Conservation (phyloP, 2,329 filamentous ascomycete genomes). For the Exophiala oligosperma region DNA sequence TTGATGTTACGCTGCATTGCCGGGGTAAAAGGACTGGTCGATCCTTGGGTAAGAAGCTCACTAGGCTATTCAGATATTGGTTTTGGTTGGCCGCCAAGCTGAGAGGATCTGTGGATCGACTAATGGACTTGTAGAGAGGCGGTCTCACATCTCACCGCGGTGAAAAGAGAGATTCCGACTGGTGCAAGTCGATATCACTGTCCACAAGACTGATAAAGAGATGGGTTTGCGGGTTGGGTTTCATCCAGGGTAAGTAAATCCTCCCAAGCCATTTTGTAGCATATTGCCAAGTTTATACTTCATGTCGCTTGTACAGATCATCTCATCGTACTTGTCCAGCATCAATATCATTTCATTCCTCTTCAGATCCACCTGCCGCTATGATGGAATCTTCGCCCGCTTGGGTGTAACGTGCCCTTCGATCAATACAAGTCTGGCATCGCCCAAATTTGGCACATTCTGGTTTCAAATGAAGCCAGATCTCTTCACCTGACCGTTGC, state of each 20-base stretch:
- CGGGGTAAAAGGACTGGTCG: background rate
- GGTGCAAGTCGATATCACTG: no score
- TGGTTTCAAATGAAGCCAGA: conserved; percentile 28
- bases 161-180: no score
- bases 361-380: background rate
- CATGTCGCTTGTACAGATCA: no score
- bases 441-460: conserved; percentile 4
- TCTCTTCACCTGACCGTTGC: conserved; percentile 11
- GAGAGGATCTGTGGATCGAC: background rate
- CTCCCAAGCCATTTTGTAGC: background rate
- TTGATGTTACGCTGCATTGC: background rate
- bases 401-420: background rate
- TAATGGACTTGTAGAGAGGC: no score
- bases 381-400: no score
- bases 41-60: background rate
- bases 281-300: no score
- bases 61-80: background rate
- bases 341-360: background rate
- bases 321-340: background rate
- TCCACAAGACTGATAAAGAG: no score
- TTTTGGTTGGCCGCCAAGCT: background rate
- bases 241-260: no score
- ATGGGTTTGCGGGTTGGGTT: no score
- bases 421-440: conserved; percentile 13
- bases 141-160: no score